These are phyloP conservation scores for Agaricus sinodeliciosus DNA, from an alignment of 768 basidiomycete species.

Conservation along the genomic window DNA sequence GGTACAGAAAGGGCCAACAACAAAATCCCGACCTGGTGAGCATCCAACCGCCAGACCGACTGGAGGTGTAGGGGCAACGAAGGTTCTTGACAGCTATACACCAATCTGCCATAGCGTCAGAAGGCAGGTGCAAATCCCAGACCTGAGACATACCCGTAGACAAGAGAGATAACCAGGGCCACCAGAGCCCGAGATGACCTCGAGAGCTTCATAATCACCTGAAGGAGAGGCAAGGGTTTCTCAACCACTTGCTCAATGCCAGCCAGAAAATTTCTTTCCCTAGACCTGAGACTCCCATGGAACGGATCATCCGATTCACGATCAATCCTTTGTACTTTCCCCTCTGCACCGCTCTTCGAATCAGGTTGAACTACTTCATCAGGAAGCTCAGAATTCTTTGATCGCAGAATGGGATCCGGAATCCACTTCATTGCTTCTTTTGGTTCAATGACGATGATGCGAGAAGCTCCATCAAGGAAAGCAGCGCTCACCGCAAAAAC, in stretches of 20 bases:
- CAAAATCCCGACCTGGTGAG: constrained; percentile 55
- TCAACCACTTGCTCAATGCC: background rate
- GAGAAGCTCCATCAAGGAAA: constrained; percentile 43
- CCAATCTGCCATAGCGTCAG: constrained; percentile 27
- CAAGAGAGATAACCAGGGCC: constrained; percentile 36
- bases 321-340: background rate
- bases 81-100: constrained; percentile 47
- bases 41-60: constrained; percentile 37
- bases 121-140: background rate
- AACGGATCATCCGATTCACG: background rate
- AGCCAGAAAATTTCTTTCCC: background rate
- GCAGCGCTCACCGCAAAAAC: constrained; percentile 43
- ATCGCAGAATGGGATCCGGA: constrained; percentile 28
- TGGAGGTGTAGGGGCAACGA: constrained; percentile 51
- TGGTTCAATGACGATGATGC: constrained; percentile 52
- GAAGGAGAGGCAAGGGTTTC: constrained; percentile 28
- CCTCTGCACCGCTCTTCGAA: background rate
- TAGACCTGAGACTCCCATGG: background rate
- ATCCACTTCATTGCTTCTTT: constrained; percentile 44
- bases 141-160: constrained; percentile 44
- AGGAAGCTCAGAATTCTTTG: background rate
- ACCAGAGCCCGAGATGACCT: constrained; percentile 44
- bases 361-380: background rate
- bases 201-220: constrained; percentile 33
- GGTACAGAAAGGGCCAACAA: constrained; percentile 62